Conservation (phyloP, 495 filamentous ascomycete genomes). For the Aspergillus affinis region DNA sequence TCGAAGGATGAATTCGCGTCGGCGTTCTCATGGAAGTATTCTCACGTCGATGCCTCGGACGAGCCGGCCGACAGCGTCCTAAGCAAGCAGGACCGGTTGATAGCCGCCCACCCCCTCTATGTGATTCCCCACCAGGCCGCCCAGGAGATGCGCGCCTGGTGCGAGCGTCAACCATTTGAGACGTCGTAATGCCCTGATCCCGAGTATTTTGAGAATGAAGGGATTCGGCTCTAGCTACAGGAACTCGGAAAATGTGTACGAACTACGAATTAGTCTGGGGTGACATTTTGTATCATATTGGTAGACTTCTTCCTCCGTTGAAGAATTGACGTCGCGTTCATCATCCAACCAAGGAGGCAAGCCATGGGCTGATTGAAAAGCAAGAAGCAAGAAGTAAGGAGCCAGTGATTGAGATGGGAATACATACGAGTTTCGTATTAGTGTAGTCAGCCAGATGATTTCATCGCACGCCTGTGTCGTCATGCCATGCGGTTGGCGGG, state of each 20-base stretch:
- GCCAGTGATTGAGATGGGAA: neutral
- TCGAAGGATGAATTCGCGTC: constrained; percentile 42
- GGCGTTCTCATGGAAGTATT: constrained; percentile 66
- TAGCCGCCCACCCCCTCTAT: neutral
- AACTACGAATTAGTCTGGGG: neutral
- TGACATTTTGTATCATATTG: neutral
- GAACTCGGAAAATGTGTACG: neutral
- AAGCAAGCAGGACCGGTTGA: neutral
- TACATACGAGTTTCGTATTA: neutral
- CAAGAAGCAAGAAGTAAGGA: neutral
- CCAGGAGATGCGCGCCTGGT: neutral
- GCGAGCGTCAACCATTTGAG: neutral
- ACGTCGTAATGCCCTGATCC: neutral
- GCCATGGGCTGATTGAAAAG: neutral
- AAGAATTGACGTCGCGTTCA: neutral
- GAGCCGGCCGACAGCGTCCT: neutral
- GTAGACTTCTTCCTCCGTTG: neutral
- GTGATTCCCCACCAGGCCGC: neutral
- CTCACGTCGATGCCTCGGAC: constrained; percentile 17
- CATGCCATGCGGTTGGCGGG: constrained; percentile 3
- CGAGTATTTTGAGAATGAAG: neutral
- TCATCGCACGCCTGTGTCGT: neutral
- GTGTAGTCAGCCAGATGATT: constrained; percentile 1
- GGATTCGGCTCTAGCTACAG: neutral
- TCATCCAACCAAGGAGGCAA: neutral